A percentile compares a stretch with the other conserved stretches of the same genome.
Evolutionary conservation across 352 stramenopile species (phyloP).

Genomic region (Blastocystis sp.): DNA sequence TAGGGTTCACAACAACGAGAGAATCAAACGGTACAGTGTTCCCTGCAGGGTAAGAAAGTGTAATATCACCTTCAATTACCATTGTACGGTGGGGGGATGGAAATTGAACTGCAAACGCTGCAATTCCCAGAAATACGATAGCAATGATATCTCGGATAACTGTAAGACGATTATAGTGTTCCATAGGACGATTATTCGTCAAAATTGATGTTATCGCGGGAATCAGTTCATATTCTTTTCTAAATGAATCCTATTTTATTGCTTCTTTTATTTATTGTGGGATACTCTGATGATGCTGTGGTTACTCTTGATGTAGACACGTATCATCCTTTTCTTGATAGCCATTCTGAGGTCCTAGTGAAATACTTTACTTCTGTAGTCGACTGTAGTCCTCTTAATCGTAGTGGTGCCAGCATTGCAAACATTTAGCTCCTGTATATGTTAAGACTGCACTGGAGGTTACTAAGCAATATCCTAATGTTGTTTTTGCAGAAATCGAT

Average conservation of each 20-base stretch:
- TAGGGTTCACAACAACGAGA: not conserved
- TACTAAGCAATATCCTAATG: not conserved
- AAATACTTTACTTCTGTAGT: constrained; percentile 14
- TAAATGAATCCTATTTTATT: not conserved
- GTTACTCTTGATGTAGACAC: not conserved
- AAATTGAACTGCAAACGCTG: not conserved
- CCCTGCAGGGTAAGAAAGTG: constrained; percentile 9
- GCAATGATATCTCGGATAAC: not conserved
- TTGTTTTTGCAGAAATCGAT: constrained; percentile 24
- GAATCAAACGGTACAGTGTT: constrained; percentile 4
- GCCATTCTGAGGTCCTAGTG: constrained; percentile 11
- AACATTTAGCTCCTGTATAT: not conserved
- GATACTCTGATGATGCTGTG: not conserved
- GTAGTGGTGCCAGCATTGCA: not conserved
- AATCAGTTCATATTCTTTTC: not conserved
- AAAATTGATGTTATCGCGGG: not conserved
- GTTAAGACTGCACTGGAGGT: not conserved
- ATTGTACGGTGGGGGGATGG: not conserved
- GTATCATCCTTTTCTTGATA: not conserved
- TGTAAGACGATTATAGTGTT: not conserved
- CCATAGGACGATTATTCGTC: not conserved
- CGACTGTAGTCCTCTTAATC: not conserved
- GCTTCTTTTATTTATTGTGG: not conserved
- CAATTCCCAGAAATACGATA: not conserved
- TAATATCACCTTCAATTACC: not conserved